Conservation (phyloP, 2,329 filamentous ascomycete genomes). For the Exophiala phaeomuriformis region DNA sequence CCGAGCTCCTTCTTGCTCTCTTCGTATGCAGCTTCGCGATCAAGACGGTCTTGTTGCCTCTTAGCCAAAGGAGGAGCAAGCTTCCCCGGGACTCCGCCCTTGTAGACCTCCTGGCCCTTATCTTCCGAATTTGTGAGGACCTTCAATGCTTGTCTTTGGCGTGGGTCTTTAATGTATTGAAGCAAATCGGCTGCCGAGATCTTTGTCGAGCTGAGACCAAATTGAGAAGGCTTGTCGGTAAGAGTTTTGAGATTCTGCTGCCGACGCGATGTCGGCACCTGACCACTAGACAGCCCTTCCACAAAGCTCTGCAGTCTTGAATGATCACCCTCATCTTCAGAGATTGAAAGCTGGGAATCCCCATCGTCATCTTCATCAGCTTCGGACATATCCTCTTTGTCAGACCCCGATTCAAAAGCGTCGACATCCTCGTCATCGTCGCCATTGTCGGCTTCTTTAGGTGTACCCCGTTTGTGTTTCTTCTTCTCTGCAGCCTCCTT, state of each 20-base stretch:
- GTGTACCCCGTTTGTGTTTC: conserved; percentile 30
- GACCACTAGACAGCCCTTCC: conserved; percentile 17
- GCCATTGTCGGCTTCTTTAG: conserved; percentile 34
- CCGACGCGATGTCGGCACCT: conserved; percentile 23
- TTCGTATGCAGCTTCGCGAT: conserved; percentile 74
- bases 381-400: conserved; percentile 40
- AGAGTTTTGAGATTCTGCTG: conserved; percentile 44
- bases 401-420: conserved; percentile 22
- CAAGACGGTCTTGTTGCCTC: conserved; percentile 76
- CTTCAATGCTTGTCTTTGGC: conserved; percentile 72
- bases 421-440: conserved; percentile 43
- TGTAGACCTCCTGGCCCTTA: conserved; percentile 46
- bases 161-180: conserved; percentile 62
- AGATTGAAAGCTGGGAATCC: conserved; percentile 45
- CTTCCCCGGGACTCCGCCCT: conserved; percentile 55
- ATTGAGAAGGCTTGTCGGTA: conserved; percentile 55
- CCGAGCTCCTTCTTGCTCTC: conserved; percentile 87
- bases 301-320: conserved; percentile 63
- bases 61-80: conserved; percentile 76
- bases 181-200: conserved; percentile 70
- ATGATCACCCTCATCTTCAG: conserved; percentile 47
- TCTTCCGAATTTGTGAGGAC: conserved; percentile 60
- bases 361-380: conserved; percentile 45
- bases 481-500: conserved; percentile 34
- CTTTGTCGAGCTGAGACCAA: conserved; percentile 55